A percentile compares a stretch with the other conserved stretches of the same genome.
phyloP scores from a whole-genome alignment of 1,284 basidiomycete species.

The Boletus holoroseus region DNA sequence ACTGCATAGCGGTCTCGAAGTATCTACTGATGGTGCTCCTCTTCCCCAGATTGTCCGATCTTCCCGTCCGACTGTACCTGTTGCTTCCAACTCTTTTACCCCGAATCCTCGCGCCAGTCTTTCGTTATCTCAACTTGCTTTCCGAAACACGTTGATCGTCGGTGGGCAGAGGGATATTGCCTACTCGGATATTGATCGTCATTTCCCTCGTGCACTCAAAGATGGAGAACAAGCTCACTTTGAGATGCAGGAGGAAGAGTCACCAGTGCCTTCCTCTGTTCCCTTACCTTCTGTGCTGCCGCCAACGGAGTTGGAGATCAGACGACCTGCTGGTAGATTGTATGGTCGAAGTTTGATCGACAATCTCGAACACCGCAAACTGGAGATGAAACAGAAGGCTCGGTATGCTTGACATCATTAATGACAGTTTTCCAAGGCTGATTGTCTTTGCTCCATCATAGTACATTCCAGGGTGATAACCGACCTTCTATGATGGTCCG shows the following conservation, averaged over 20 bases:
- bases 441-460: slow-evolving; percentile 26
- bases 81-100: slow-evolving; percentile 65
- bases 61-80: slow-evolving; percentile 41
- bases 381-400: slow-evolving; percentile 67
- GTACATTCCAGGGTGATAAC: slow-evolving; percentile 69
- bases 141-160: slow-evolving; percentile 66
- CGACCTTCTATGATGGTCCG: slow-evolving; percentile 83
- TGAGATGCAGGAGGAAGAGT: slow-evolving; percentile 40
- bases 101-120: slow-evolving; percentile 70
- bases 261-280: slow-evolving; percentile 34
- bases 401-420: slow-evolving; percentile 42
- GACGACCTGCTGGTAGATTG: slow-evolving; percentile 66
- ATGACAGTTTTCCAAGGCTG: slow-evolving; percentile 11
- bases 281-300: slow-evolving; percentile 31
- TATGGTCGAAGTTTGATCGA: slow-evolving; percentile 78
- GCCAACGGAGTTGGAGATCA: slow-evolving; percentile 26
- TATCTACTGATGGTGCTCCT: slow-evolving; percentile 61
- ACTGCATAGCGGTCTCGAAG: slow-evolving; percentile 54
- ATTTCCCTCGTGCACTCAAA: slow-evolving; percentile 57
- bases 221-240: slow-evolving; percentile 67
- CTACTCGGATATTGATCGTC: slow-evolving; percentile 53
- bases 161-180: slow-evolving; percentile 60
- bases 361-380: slow-evolving; percentile 69
- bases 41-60: slow-evolving; percentile 63
- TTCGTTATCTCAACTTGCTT: slow-evolving; percentile 71